Conservation (phyloP, 306 rosid genomes). For the Notholithocarpus densiflorus region DNA sequence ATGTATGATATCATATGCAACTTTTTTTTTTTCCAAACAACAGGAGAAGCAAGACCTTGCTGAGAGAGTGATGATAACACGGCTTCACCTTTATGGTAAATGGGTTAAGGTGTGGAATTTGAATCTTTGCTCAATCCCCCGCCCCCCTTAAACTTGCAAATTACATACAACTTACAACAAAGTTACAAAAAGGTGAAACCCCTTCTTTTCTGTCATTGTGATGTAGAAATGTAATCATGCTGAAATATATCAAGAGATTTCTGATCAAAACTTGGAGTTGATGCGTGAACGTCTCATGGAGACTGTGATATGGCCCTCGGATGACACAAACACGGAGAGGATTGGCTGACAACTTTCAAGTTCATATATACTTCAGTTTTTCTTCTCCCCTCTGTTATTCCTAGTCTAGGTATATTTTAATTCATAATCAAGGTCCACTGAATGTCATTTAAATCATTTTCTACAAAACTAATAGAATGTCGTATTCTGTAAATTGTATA, state of each 20-base stretch:
- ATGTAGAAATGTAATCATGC: slow-evolving; percentile 93
- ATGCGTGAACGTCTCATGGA: slow-evolving; percentile 92
- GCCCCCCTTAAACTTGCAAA: neutral
- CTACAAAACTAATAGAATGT: slow-evolving; percentile 18
- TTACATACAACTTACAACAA: neutral
- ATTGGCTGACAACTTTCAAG: slow-evolving; percentile 46
- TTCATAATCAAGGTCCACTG: slow-evolving; percentile 20
- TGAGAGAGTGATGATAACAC: slow-evolving; percentile 93
- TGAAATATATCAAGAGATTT: slow-evolving; percentile 77
- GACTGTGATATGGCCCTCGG: slow-evolving; percentile 98
- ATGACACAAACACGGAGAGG: slow-evolving; percentile 86
- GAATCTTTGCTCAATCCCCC: neutral
- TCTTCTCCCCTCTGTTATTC: slow-evolving; percentile 15
- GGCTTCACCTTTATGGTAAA: slow-evolving; percentile 90
- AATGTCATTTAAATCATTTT: slow-evolving; percentile 25
- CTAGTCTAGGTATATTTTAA: slow-evolving; percentile 33
- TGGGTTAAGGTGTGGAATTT: slow-evolving; percentile 76
- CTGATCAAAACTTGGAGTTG: slow-evolving; percentile 80
- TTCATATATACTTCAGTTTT: slow-evolving; percentile 12
- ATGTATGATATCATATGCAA: neutral
- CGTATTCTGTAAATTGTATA: slow-evolving; percentile 34
- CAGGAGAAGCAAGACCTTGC: slow-evolving; percentile 93
- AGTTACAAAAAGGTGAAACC: neutral
- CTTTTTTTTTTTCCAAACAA: slow-evolving; percentile 6
- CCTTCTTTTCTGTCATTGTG: neutral